Conservation (phyloP, 257 asterid genomes). For the Misopates orontium region DNA sequence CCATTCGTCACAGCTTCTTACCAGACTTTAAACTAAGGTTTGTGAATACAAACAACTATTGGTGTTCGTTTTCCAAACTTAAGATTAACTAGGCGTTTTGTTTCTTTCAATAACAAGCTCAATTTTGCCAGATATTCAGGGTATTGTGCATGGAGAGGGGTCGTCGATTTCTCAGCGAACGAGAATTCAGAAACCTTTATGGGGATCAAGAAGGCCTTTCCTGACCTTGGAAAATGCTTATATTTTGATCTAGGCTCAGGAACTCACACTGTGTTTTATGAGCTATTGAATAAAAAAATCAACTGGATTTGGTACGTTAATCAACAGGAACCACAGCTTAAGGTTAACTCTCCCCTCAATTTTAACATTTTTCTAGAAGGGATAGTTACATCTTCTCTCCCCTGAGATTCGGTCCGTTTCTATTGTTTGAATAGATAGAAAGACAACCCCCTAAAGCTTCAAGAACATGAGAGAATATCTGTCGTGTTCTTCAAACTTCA, state of each 20-base stretch:
- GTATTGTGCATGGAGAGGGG: constrained; percentile 90
- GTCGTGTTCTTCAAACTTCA: too few relatives aligned
- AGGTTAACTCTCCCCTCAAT: constrained; percentile 36
- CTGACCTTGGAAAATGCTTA: constrained; percentile 70
- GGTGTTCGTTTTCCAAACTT: neutral
- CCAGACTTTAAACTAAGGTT: constrained; percentile 75
- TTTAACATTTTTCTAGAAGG: too few relatives aligned
- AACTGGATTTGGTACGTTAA: constrained; percentile 89
- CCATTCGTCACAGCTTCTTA: constrained; percentile 55
- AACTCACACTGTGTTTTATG: constrained; percentile 62
- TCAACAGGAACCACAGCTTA: constrained; percentile 66
- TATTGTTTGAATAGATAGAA: too few relatives aligned
- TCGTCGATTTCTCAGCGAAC: constrained; percentile 55
- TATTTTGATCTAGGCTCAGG: constrained; percentile 61
- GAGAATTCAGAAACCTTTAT: constrained; percentile 50
- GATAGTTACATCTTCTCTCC: too few relatives aligned
- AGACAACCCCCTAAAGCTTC: too few relatives aligned
- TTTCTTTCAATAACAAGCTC: neutral
- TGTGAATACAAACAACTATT: constrained; percentile 15
- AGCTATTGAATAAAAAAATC: constrained; percentile 53
- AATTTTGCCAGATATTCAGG: constrained; percentile 62
- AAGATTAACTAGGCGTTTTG: neutral
- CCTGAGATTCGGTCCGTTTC: too few relatives aligned
- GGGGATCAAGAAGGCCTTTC: constrained; percentile 61
- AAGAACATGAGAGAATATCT: too few relatives aligned